Evolutionary conservation across 139 green algal genomes (phyloP).

Genomic region (Pleodorina starrii): DNA sequence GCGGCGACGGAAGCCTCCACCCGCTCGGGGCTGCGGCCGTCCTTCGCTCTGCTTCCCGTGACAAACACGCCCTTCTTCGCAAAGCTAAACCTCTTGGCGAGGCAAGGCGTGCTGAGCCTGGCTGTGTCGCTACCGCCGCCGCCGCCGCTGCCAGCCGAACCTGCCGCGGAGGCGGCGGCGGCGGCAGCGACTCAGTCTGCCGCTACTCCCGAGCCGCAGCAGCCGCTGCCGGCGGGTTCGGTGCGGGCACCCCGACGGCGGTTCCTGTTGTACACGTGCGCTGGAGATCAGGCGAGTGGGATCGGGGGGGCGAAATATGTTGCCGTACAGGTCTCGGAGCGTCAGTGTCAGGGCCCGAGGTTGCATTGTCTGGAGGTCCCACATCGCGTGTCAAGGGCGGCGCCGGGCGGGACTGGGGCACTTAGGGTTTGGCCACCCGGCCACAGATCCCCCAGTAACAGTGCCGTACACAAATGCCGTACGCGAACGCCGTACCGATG

Average conservation of each 20-base stretch:
- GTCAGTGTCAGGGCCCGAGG: too few species aligned
- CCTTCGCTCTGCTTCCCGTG: background rate
- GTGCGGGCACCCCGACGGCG: background rate
- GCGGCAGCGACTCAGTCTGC: too few species aligned
- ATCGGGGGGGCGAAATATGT: too few species aligned
- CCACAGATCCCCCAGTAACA: background rate
- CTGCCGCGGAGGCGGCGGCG: background rate
- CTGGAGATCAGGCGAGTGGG: conserved; percentile 20
- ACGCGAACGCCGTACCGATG: background rate
- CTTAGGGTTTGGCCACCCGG: too few species aligned
- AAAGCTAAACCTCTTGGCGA: background rate
- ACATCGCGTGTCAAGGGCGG: too few species aligned
- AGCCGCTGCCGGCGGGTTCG: background rate
- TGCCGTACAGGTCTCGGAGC: too few species aligned
- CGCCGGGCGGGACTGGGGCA: too few species aligned
- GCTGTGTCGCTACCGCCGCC: background rate
- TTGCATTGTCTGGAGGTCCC: too few species aligned
- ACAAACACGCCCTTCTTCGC: conserved; percentile 18
- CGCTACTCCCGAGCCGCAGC: too few species aligned
- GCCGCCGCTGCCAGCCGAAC: background rate
- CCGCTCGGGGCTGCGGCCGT: background rate
- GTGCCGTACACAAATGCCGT: background rate
- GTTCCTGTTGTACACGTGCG: conserved; percentile 34
- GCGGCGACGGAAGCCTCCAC: background rate
- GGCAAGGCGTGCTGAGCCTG: conserved; percentile 1